Conservation (phyloP, 2,329 filamentous ascomycete genomes). For the Ophiostoma sp. region DNA sequence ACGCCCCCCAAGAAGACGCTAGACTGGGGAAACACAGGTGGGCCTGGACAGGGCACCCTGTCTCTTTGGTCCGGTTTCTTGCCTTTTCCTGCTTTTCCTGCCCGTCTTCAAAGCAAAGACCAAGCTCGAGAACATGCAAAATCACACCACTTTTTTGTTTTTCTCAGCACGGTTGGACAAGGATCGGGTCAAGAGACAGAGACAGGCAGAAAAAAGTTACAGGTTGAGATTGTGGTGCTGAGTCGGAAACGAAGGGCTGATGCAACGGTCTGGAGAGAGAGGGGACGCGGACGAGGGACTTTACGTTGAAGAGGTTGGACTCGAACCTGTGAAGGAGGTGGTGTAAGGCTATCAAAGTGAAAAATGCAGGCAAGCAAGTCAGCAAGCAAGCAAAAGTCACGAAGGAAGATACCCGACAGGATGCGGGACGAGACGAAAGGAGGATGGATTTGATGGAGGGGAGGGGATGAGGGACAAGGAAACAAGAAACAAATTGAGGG, state of each 20-base stretch:
- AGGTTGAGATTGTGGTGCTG: background rate
- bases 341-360: background rate
- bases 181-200: background rate
- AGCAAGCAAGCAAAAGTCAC: too few relatives aligned
- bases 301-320: background rate
- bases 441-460: background rate
- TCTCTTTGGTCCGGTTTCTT: background rate
- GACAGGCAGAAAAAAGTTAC: background rate
- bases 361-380: background rate
- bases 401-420: conserved; percentile 11
- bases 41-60: background rate
- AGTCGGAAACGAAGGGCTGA: background rate
- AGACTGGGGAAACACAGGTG: background rate
- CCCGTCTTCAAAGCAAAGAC: background rate
- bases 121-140: background rate
- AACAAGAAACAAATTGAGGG: background rate
- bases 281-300: background rate
- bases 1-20: background rate
- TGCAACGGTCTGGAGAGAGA: conserved; percentile 4
- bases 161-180: background rate
- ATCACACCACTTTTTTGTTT: conserved; percentile 4
- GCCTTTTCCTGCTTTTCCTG: background rate
- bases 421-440: conserved; percentile 15
- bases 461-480: background rate
- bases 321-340: background rate